A percentile compares a stretch with the other conserved stretches of the same genome.
Evolutionary conservation across 805 yeast genomes (phyloP).

Genomic region (Starmera caribaea): DNA sequence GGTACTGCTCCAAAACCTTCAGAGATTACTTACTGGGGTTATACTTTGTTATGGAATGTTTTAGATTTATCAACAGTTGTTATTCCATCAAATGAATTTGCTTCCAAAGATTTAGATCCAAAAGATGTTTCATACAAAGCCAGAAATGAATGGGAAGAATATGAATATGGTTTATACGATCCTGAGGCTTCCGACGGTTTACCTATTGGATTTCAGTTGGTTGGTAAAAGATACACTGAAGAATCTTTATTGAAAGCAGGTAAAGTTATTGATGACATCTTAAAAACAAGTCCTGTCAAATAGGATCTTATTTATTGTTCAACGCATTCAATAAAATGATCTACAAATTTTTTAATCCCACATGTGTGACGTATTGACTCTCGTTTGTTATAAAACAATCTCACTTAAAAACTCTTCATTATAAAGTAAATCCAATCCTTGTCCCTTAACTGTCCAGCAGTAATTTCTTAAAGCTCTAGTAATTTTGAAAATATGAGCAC

Average conservation of each 20-base stretch:
- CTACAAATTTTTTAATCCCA: no score
- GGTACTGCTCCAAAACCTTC: constrained; percentile 66
- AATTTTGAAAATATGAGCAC: no score
- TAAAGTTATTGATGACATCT: constrained; percentile 32
- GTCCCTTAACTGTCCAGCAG: no score
- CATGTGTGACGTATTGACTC: no score
- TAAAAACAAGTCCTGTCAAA: constrained; percentile 19
- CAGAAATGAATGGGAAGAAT: constrained; percentile 24
- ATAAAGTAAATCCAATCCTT: no score
- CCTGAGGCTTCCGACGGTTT: constrained; percentile 46
- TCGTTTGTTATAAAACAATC: no score
- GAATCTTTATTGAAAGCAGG: constrained; percentile 40
- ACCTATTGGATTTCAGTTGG: constrained; percentile 40
- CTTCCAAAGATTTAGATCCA: constrained; percentile 38
- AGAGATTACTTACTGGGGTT: constrained; percentile 67
- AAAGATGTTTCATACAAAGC: constrained; percentile 24
- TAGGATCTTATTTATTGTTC: constrained; percentile 41
- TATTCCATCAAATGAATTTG: constrained; percentile 50
- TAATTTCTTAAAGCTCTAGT: no score
- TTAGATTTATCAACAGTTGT: constrained; percentile 62
- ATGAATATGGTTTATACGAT: constrained; percentile 15
- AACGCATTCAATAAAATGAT: no score
- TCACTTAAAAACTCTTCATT: no score
- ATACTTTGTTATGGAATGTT: constrained; percentile 65
- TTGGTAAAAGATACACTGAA: constrained; percentile 41